A percentile compares a stretch with the other conserved stretches of the same genome.
phyloP scores from a whole-genome alignment of 2,329 filamentous ascomycete species.

The Dactylellina cionopaga region DNA sequence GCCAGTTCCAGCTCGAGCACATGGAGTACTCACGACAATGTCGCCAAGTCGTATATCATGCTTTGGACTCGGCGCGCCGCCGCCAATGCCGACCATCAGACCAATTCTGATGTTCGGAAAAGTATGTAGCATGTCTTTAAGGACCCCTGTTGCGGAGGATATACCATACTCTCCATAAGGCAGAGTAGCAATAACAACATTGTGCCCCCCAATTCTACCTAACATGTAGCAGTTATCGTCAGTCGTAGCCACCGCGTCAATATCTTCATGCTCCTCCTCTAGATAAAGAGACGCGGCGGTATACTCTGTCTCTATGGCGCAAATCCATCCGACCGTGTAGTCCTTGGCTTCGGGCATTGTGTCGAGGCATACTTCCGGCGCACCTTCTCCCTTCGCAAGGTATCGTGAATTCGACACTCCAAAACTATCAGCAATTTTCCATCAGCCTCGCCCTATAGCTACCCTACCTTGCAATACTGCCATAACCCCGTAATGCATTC shows the following conservation, averaged over 20 bases:
- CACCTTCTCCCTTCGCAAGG: no score
- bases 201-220: slow-evolving; percentile 58
- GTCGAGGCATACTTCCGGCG: no score
- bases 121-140: slow-evolving; percentile 57
- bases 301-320: slow-evolving; percentile 60
- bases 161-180: slow-evolving; percentile 58
- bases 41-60: slow-evolving; percentile 61
- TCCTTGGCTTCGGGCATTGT: no score
- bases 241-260: slow-evolving; percentile 47
- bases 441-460: no score
- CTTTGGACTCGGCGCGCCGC: slow-evolving; percentile 53
- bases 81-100: slow-evolving; percentile 57
- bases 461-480: no score
- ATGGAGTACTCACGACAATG: slow-evolving; percentile 58
- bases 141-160: slow-evolving; percentile 58
- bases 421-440: no score
- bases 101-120: slow-evolving; percentile 58
- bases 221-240: slow-evolving; percentile 58
- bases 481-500: no score
- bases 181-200: slow-evolving; percentile 58
- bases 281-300: slow-evolving; percentile 61
- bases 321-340: slow-evolving; percentile 65
- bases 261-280: slow-evolving; percentile 60
- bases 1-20: slow-evolving; percentile 30
- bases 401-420: no score